A percentile compares a stretch with the other conserved stretches of the same genome.
These are phyloP conservation scores for Escovopsis weberi DNA, from an alignment of 2,329 filamentous ascomycete species.

Conservation along the genomic window DNA sequence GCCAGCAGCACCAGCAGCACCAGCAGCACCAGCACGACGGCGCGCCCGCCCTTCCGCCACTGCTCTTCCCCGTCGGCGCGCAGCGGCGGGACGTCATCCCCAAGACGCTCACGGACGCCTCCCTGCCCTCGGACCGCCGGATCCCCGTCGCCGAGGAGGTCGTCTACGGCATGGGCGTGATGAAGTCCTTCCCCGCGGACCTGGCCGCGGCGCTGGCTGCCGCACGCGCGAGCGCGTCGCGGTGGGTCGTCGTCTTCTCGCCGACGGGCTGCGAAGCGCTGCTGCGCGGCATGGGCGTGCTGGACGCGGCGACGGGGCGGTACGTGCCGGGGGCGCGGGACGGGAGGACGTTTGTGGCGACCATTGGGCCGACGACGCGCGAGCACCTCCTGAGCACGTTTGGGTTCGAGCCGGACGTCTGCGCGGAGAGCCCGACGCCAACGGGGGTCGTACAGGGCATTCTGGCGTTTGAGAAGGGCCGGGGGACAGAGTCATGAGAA, in stretches of 20 bases:
- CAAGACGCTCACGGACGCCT: conserved; percentile 50
- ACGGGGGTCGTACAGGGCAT: conserved; percentile 65
- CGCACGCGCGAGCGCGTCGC: conserved; percentile 24
- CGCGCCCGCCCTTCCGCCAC: conserved; percentile 35
- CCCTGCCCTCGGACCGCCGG: conserved; percentile 31
- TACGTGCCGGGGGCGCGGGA: conserved; percentile 15
- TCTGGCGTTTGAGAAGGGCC: conserved; percentile 13
- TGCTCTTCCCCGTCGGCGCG: conserved; percentile 85
- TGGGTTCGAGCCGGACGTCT: conserved; percentile 59
- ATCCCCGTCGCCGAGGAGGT: conserved; percentile 65
- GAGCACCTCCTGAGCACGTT: conserved; percentile 55
- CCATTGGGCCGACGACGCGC: conserved; percentile 86
- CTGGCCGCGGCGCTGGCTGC: conserved; percentile 39
- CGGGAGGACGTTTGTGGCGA: conserved; percentile 52
- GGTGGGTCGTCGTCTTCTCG: conserved; percentile 68
- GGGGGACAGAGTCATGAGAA: not conserved
- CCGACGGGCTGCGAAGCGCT: conserved; percentile 50
- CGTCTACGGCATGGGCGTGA: conserved; percentile 76
- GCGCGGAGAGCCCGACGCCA: conserved; percentile 66
- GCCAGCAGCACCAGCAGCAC: too few species aligned
- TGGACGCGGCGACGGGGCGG: conserved; percentile 32
- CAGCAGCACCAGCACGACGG: conserved; percentile 17
- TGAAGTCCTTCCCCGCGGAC: conserved; percentile 59
- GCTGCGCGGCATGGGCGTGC: conserved; percentile 36
- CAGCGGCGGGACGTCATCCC: conserved; percentile 84